Base-by-base conservation (phyloP, 2,329 filamentous ascomycete genomes). In the Aureobasidium namibiae region DNA sequence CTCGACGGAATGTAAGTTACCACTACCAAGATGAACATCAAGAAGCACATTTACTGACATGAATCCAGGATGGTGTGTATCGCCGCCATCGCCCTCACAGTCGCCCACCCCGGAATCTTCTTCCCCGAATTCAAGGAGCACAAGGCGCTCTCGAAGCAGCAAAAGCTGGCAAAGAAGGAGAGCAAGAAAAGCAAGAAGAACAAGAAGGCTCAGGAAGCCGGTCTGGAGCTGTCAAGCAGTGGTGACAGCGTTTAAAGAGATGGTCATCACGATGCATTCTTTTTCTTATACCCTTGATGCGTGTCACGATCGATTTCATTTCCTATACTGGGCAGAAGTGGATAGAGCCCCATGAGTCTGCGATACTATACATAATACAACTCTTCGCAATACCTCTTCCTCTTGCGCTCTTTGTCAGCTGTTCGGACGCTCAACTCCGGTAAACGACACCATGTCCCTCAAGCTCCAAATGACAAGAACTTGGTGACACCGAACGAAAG, bases 1-100 rank as follows among this genome's bases (percentile, higher is more conserved):
- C 67, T 79, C 5, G 77, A 79, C 63, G 76, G 75, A 68, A 74
- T 74, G 75, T 77, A 63, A 70, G 74, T 73, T 62, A 7, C 34
- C n/a, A 39, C n/a, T 45, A n/a, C 10, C 14, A 13, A 38, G 8
- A 16, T 8, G 9, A 8, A 24, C 8, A 21, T 39, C 3, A 10
- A 16, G 10, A n/a, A 26, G 4, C 18, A 21, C 3, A 8, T 16
- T 53, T 36, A 33, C 42, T 50, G 31, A 58, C 21, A 38, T 13
- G 7, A 11, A 10, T 56, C 39, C 11, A 77, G 74, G 71, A 79
- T 78, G 77, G 72, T 78, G 54, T 74, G 72, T 4, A 63, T 78
- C 13, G 72, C 74, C 1, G 65, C 68, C 26, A 67, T 76, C 3
- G 61, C 71, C 18, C 69, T 78, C 39, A 78, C 75, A 0, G 59